These are phyloP conservation scores for Phaeoacremonium minimum DNA, from an alignment of 2,329 filamentous ascomycete species.

Conservation along the genomic window DNA sequence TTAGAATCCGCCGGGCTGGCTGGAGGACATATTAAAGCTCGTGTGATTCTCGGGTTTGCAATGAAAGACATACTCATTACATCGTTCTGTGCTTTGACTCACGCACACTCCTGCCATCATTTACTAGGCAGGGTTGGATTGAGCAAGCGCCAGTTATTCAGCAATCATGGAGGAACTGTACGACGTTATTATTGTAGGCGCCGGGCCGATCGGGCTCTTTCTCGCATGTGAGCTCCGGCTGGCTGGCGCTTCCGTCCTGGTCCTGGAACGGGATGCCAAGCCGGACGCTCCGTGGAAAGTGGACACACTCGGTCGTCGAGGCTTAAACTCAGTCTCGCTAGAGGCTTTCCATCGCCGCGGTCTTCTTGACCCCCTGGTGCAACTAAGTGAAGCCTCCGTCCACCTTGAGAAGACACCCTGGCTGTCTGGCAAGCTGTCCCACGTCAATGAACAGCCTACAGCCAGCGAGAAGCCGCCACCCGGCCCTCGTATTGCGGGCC, in stretches of 20 bases:
- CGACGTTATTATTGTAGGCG: constrained; percentile 29
- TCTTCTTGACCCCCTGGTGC: constrained; percentile 22
- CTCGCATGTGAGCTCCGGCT: constrained; percentile 29
- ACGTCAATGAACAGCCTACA: too few species aligned
- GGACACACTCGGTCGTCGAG: constrained; percentile 20
- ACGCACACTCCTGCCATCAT: too few species aligned
- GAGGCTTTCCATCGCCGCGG: constrained; percentile 32
- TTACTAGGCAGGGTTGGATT: background rate
- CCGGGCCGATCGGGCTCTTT: constrained; percentile 28
- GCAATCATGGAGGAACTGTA: constrained; percentile 12
- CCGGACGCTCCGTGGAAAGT: constrained; percentile 22
- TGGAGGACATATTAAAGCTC: too few species aligned
- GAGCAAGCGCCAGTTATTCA: too few species aligned
- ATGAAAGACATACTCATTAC: too few species aligned
- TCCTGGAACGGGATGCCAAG: constrained; percentile 23
- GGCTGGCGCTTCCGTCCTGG: constrained; percentile 24
- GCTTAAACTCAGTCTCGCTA: constrained; percentile 25
- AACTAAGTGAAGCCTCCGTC: constrained; percentile 3
- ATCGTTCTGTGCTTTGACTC: too few species aligned
- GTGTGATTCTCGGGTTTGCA: too few species aligned
- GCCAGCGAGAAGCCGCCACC: too few species aligned
- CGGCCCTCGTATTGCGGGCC: constrained; percentile 25
- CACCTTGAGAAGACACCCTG: constrained; percentile 12
- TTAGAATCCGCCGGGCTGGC: too few species aligned
- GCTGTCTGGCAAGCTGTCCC: too few species aligned